These are phyloP conservation scores for Rhodofomes roseus DNA, from an alignment of 1,284 basidiomycete species.

Conservation along the genomic window DNA sequence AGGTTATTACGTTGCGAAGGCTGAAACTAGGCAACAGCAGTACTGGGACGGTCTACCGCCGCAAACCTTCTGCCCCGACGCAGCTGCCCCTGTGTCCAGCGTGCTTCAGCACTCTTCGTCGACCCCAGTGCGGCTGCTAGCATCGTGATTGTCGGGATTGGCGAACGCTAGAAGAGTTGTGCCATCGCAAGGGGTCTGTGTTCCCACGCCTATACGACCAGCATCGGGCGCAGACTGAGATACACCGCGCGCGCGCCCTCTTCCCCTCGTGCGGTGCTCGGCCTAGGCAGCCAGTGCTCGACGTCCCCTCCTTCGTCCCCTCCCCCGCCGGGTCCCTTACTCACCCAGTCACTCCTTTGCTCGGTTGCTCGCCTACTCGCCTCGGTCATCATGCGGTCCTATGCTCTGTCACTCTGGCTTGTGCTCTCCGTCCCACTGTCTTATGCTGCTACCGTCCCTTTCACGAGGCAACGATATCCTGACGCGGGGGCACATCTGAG, in stretches of 20 bases:
- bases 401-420: slow-evolving; percentile 19
- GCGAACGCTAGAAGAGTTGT: background rate
- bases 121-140: background rate
- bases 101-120: background rate
- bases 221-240: background rate
- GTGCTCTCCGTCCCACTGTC: slow-evolving; percentile 25
- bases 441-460: slow-evolving; percentile 27
- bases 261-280: slow-evolving; percentile 4
- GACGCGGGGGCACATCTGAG: slow-evolving; percentile 11
- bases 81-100: background rate
- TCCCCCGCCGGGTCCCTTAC: slow-evolving; percentile 13
- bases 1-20: background rate
- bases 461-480: slow-evolving; percentile 21
- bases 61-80: background rate
- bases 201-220: slow-evolving; percentile 8
- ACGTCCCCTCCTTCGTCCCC: slow-evolving; percentile 12
- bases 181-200: background rate
- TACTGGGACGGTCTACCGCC: background rate
- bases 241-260: background rate
- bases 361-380: slow-evolving; percentile 6
- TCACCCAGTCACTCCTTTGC: slow-evolving; percentile 22
- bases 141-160: background rate
- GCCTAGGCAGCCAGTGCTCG: slow-evolving; percentile 5
- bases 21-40: background rate
- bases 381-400: slow-evolving; percentile 23